Percentiles rank a stretch among this genome's conserved stretches.
Conservation (phyloP, 2,329 filamentous ascomycete genomes). For the Xylaria polymorpha region DNA sequence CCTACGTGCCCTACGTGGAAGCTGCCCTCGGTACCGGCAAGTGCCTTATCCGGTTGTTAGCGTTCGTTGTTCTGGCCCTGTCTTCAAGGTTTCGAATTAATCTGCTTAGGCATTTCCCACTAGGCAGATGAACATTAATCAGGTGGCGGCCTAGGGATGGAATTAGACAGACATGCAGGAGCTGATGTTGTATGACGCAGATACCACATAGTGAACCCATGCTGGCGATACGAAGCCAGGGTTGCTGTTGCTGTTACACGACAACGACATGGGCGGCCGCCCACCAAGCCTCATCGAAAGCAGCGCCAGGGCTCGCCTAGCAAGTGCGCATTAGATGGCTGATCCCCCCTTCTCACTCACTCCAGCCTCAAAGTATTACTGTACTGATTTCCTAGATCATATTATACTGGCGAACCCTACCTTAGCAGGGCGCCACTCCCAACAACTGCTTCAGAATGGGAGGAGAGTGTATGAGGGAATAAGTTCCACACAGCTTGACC, state of each 20-base stretch:
- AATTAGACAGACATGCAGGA: conserved; percentile 13
- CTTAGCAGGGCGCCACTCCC: conserved; percentile 27
- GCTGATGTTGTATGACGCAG: conserved; percentile 17
- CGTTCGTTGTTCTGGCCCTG: conserved; percentile 5
- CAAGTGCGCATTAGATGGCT: conserved; percentile 26
- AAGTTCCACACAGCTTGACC: conserved; percentile 32
- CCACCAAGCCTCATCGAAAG: conserved; percentile 26
- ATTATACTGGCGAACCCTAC: conserved; percentile 8
- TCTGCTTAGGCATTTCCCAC: not conserved
- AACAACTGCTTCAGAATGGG: conserved; percentile 19
- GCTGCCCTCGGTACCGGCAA: conserved; percentile 15
- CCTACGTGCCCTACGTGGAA: conserved; percentile 5
- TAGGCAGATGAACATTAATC: conserved; percentile 14
- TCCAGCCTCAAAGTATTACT: conserved; percentile 21
- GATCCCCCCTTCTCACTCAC: conserved; percentile 17
- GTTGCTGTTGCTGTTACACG: conserved; percentile 26
- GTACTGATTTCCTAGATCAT: not conserved
- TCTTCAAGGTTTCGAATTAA: not conserved
- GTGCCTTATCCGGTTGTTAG: conserved; percentile 15
- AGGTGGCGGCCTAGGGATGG: conserved; percentile 9
- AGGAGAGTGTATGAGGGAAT: conserved; percentile 12
- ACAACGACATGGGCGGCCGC: conserved; percentile 26
- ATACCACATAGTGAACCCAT: conserved; percentile 11
- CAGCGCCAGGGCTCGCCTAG: conserved; percentile 27
- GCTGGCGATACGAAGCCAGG: conserved; percentile 21